Evolutionary conservation across 371 early-diverging fungal species (phyloP).

Genomic region (Mortierella sp.): DNA sequence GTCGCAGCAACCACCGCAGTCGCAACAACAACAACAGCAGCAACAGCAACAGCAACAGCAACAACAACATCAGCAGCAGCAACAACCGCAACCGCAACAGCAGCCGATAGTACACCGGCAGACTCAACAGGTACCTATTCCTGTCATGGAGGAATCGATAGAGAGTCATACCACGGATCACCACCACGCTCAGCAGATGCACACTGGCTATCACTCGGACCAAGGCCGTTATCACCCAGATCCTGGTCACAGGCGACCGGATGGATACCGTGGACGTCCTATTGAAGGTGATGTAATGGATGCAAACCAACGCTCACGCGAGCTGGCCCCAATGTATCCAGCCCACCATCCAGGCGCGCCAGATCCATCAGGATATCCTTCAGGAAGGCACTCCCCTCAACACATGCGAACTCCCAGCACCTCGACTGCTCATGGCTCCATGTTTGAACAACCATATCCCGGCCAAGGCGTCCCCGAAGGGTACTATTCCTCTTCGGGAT

Average conservation of each 20-base stretch:
- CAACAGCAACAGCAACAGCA: not conserved
- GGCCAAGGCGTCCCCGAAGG: slow-evolving; percentile 1
- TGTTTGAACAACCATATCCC: slow-evolving; percentile 6
- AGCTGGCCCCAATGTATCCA: not conserved
- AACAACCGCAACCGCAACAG: slow-evolving; percentile 4
- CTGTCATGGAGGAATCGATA: slow-evolving; percentile 2
- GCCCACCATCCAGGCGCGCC: not conserved
- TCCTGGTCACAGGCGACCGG: slow-evolving; percentile 6
- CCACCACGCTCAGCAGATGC: slow-evolving; percentile 2
- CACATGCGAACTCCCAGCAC: slow-evolving; percentile 10
- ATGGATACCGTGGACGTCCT: not conserved
- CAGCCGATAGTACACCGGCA: slow-evolving; percentile 8
- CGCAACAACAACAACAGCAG: too few species aligned
- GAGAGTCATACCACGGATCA: not conserved
- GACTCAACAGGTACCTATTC: slow-evolving; percentile 2
- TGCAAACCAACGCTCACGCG: slow-evolving; percentile 2
- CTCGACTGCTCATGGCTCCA: not conserved
- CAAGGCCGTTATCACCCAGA: slow-evolving; percentile 10
- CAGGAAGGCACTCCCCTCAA: slow-evolving; percentile 13
- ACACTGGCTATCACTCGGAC: slow-evolving; percentile 7
- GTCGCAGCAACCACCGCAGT: too few species aligned
- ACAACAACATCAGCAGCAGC: slow-evolving; percentile 15
- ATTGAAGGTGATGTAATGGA: slow-evolving; percentile 2
- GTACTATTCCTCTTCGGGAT: not conserved
- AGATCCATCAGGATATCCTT: slow-evolving; percentile 14